Evolutionary conservation across 169 alveolate genomes (phyloP).

Genomic region (Prorocentrum cordatum): DNA sequence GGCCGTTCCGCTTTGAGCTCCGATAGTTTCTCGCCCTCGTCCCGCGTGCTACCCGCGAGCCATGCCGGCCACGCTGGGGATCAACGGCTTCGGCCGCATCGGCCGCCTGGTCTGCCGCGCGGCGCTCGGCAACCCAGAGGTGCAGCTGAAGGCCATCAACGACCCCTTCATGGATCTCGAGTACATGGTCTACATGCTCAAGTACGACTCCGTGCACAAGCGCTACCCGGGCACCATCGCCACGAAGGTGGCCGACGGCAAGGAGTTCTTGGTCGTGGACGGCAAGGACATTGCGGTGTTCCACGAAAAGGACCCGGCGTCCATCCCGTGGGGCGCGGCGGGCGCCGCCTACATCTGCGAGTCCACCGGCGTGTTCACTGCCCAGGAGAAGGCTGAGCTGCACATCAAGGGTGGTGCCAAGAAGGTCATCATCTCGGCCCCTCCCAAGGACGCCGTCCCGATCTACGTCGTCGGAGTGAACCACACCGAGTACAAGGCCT

Average conservation of each 20-base stretch:
- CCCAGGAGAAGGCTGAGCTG: slow-evolving; percentile 73
- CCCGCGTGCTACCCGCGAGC: too few relatives aligned
- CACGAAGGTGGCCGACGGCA: slow-evolving; percentile 79
- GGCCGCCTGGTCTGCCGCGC: slow-evolving; percentile 98
- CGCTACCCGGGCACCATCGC: slow-evolving; percentile 76
- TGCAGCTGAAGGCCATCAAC: slow-evolving; percentile 89
- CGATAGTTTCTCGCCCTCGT: too few relatives aligned
- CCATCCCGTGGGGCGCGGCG: slow-evolving; percentile 94
- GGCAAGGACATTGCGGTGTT: slow-evolving; percentile 81
- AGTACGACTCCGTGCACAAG: slow-evolving; percentile 97
- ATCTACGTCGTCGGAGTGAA: slow-evolving; percentile 98
- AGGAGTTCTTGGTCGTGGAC: slow-evolving; percentile 81
- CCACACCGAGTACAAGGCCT: slow-evolving; percentile 86
- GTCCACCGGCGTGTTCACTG: slow-evolving; percentile 95
- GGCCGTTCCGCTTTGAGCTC: too few relatives aligned
- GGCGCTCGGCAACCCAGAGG: slow-evolving; percentile 79
- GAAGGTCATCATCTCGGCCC: slow-evolving; percentile 70
- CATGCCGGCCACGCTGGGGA: slow-evolving; percentile 91
- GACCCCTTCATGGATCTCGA: slow-evolving; percentile 90
- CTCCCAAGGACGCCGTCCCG: slow-evolving; percentile 88
- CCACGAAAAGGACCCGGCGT: slow-evolving; percentile 89
- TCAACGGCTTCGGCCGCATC: slow-evolving; percentile 99
- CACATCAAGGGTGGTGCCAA: slow-evolving; percentile 53
- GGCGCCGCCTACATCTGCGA: slow-evolving; percentile 92
- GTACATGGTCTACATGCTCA: slow-evolving; percentile 83